Evolutionary conservation across 129 eudicot species (phyloP), one percentile per base, ranked within the genome.

Genomic region (Smallanthus sonchifolius): DNA sequence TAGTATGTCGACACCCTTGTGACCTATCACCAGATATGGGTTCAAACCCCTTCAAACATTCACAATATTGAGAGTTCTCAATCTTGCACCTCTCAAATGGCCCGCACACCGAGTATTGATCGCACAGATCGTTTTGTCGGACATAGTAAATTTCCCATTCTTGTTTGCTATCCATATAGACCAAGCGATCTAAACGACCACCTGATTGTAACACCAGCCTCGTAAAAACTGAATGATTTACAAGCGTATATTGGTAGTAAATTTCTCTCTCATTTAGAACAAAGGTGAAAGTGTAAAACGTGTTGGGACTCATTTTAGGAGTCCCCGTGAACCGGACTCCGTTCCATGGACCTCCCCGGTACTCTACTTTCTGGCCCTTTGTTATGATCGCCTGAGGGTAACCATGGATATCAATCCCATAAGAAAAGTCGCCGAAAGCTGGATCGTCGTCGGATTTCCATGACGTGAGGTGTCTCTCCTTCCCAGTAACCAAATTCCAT

Each of bases 31-130:
- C 77, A 59, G 38, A 52, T 61, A 39, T 82, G 0, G 96, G 91
- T 15, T 19, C 69, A 56, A 81, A 89, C 47, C 75, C 80, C 3
- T 65, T 52, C 28, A 89, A 68, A 60, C 96, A 89, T 3, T 28
- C 55, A 59, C 96, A 89, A 4, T 37, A 34, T 0, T 77, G 87
- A 1, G 83, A 15, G 5, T 30, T 30, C 7, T 11, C 30, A 10
- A 73, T 28, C 37, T 79, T 70, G 67, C 96, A 86, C n/a, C 35
- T 75, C 10, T 80, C 85, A 67, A 59, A 57, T 13, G 77, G 36
- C 36, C 86, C 81, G 65, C 96, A 89, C 1, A 44, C n/a, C 2
- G 70, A 76, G 64, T 86, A 86, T 5, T 54, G 16, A 62, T 89
- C 84, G 55, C 84, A 81, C 0, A 4, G 59, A 24, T 81, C 84